Conservation (phyloP, 768 basidiomycete genomes). For the Agrocybe pediades region DNA sequence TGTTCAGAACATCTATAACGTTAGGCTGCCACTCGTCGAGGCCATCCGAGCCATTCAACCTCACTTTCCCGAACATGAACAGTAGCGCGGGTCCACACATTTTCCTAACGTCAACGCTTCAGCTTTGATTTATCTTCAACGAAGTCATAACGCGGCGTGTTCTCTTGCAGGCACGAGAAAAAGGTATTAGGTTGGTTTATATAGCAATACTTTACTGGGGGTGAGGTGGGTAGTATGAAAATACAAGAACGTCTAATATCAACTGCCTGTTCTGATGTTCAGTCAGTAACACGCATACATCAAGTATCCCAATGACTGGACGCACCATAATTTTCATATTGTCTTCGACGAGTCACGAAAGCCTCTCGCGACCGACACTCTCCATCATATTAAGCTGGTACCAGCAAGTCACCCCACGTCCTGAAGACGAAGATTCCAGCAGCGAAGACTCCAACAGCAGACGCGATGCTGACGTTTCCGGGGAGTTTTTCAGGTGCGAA, state of each 20-base stretch:
- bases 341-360: neutral
- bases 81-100: too few relatives aligned
- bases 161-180: too few relatives aligned
- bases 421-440: constrained; percentile 72
- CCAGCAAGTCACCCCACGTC: constrained; percentile 78
- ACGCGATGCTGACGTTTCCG: constrained; percentile 73
- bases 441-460: constrained; percentile 66
- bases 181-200: constrained; percentile 16
- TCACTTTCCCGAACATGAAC: too few relatives aligned
- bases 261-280: neutral
- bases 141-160: too few relatives aligned
- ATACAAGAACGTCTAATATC: neutral
- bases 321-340: constrained; percentile 9
- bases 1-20: too few relatives aligned
- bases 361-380: neutral
- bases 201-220: constrained; percentile 17
- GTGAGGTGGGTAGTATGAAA: constrained; percentile 10
- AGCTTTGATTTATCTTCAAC: neutral
- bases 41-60: too few relatives aligned
- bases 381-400: constrained; percentile 43
- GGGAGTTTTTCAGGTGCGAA: constrained; percentile 71
- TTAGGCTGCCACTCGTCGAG: too few relatives aligned
- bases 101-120: too few relatives aligned
- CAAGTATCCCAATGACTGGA: neutral
- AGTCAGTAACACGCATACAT: neutral